Conservation (phyloP, 164 flowering plant genomes). For the Tinospora cordifolia region DNA sequence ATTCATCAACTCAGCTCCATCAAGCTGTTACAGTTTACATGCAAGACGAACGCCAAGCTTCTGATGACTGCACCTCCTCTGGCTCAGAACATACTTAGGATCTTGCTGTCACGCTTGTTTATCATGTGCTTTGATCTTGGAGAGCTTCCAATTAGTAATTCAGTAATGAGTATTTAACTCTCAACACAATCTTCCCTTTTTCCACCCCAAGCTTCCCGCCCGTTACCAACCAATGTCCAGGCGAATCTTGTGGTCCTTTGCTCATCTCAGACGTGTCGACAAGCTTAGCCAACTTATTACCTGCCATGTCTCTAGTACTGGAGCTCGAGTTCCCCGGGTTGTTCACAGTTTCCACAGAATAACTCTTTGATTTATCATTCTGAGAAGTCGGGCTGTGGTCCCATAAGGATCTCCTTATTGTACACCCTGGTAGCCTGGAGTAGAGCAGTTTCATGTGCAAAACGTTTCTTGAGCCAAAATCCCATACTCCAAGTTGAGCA, state of each 20-base stretch:
- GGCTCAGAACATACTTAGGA: background rate
- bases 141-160: slow-evolving; percentile 41
- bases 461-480: slow-evolving; percentile 72
- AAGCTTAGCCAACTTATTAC: slow-evolving; percentile 55
- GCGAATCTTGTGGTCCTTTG: slow-evolving; percentile 67
- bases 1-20: slow-evolving; percentile 13
- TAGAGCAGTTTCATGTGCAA: slow-evolving; percentile 66
- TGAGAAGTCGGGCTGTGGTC: slow-evolving; percentile 43
- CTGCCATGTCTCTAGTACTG: slow-evolving; percentile 21
- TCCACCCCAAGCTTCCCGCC: slow-evolving; percentile 88
- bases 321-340: slow-evolving; percentile 34
- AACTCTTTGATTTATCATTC: slow-evolving; percentile 28
- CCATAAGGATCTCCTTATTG: slow-evolving; percentile 72
- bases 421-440: slow-evolving; percentile 78
- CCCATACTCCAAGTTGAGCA: slow-evolving; percentile 97
- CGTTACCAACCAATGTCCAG: slow-evolving; percentile 90
- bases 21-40: slow-evolving; percentile 12
- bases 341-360: slow-evolving; percentile 1
- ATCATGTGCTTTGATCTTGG: slow-evolving; percentile 3
- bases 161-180: slow-evolving; percentile 73
- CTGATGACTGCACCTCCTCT: background rate
- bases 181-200: slow-evolving; percentile 62
- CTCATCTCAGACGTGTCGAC: slow-evolving; percentile 63
- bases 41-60: slow-evolving; percentile 20
- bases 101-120: too few relatives aligned